These are phyloP conservation scores for Ascocoryne sarcoides DNA, from an alignment of 2,329 filamentous ascomycete genomes.

Conservation along the genomic window DNA sequence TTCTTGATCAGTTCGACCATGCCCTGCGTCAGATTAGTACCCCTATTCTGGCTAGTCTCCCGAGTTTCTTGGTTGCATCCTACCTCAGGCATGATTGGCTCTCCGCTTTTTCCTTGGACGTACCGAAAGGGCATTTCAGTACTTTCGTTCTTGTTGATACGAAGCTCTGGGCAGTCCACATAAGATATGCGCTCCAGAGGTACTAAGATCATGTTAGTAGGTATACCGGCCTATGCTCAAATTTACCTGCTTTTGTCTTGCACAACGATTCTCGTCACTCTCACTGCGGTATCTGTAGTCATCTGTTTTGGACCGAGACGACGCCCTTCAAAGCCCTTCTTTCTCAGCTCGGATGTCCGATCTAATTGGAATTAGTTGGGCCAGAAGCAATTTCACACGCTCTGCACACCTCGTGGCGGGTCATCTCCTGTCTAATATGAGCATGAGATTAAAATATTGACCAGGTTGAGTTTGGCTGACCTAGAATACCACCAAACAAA, in stretches of 20 bases:
- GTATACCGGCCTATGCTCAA: not conserved
- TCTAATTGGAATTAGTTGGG: conserved; percentile 41
- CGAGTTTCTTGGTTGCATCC: conserved; percentile 29
- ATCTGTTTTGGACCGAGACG: conserved; percentile 89
- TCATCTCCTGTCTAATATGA: conserved; percentile 62
- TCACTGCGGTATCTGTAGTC: conserved; percentile 95
- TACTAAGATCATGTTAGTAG: conserved; percentile 40
- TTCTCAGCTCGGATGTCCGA: conserved; percentile 87
- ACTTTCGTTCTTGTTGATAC: conserved; percentile 84
- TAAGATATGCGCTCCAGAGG: conserved; percentile 72
- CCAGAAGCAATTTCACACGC: conserved; percentile 1
- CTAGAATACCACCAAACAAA: conserved; percentile 90
- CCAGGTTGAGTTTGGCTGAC: conserved; percentile 39
- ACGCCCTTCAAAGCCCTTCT: conserved; percentile 84
- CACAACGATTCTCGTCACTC: conserved; percentile 83
- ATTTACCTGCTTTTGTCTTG: conserved; percentile 65
- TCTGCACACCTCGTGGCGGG: conserved; percentile 69
- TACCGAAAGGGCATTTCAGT: conserved; percentile 98
- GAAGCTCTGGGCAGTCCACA: conserved; percentile 80
- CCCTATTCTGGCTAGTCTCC: too few relatives aligned
- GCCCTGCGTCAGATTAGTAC: conserved; percentile 41
- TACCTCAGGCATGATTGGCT: conserved; percentile 88
- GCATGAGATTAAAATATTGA: not conserved
- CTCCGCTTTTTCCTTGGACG: conserved; percentile 63
- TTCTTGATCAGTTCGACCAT: conserved; percentile 92